Percentiles rank a stretch among this genome's conserved stretches.
Evolutionary conservation across 805 yeast species (phyloP).

Genomic region (Candida oleophila): DNA sequence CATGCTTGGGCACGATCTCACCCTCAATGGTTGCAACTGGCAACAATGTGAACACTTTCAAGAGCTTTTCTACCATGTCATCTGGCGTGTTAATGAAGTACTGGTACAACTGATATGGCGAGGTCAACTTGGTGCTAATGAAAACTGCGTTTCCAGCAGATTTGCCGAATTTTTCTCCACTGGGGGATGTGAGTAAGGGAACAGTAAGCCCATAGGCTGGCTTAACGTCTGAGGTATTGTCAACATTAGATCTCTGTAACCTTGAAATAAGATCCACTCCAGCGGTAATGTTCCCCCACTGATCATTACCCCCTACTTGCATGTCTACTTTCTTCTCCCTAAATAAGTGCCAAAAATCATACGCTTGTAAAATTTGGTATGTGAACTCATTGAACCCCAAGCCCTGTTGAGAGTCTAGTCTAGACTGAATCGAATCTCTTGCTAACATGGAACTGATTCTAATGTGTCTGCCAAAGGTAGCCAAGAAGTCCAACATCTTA

Average conservation of each 20-base stretch:
- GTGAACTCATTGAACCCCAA: constrained; percentile 93
- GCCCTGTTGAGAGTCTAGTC: constrained; percentile 70
- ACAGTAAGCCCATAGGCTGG: constrained; percentile 77
- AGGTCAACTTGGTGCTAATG: constrained; percentile 70
- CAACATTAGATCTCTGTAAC: constrained; percentile 25
- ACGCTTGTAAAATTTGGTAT: constrained; percentile 91
- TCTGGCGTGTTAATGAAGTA: constrained; percentile 80
- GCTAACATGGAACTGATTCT: constrained; percentile 85
- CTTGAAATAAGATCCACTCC: constrained; percentile 85
- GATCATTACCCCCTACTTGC: constrained; percentile 96
- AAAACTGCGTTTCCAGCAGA: constrained; percentile 97
- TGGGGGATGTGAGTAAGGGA: constrained; percentile 82
- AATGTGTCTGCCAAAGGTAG: constrained; percentile 72
- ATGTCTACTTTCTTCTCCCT: constrained; percentile 56
- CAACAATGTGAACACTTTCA: constrained; percentile 77
- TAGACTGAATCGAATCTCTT: constrained; percentile 78
- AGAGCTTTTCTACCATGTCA: constrained; percentile 63
- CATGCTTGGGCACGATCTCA: constrained; percentile 52
- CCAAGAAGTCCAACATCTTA: constrained; percentile 73
- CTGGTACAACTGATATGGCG: constrained; percentile 82
- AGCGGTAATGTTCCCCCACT: constrained; percentile 97
- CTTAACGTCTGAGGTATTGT: constrained; percentile 10
- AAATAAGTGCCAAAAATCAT: constrained; percentile 83
- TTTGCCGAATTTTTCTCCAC: constrained; percentile 94
- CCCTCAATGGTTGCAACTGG: constrained; percentile 59